Percentiles rank a stretch among this genome's conserved stretches.
phyloP scores from a whole-genome alignment of 2,329 filamentous ascomycete species.

The Paraphaeosphaeria sporulosa region DNA sequence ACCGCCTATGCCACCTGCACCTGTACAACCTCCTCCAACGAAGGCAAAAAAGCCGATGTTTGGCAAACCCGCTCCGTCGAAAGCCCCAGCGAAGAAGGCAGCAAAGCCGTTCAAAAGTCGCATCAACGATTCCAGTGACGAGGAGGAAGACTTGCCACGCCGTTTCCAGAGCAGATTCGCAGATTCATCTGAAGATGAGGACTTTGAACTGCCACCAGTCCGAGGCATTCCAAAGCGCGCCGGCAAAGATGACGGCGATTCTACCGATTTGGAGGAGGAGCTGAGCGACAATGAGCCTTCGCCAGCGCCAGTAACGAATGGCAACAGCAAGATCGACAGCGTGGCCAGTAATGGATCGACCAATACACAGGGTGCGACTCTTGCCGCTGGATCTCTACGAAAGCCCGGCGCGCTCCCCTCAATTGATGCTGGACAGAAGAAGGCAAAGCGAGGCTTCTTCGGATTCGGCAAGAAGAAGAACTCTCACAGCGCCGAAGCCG shows the following conservation, averaged over 20 bases:
- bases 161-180: slow-evolving; percentile 57
- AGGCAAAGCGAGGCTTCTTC: slow-evolving; percentile 53
- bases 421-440: slow-evolving; percentile 42
- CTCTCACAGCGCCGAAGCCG: slow-evolving; percentile 32
- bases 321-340: slow-evolving; percentile 39
- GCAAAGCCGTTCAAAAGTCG: slow-evolving; percentile 52
- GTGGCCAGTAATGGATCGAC: slow-evolving; percentile 23
- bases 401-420: slow-evolving; percentile 34
- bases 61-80: slow-evolving; percentile 32
- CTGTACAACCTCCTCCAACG: slow-evolving; percentile 23
- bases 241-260: slow-evolving; percentile 64
- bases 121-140: slow-evolving; percentile 76
- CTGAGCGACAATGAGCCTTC: slow-evolving; percentile 44
- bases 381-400: slow-evolving; percentile 50
- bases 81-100: slow-evolving; percentile 23
- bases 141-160: slow-evolving; percentile 46
- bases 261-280: slow-evolving; percentile 59
- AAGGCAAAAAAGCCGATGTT: slow-evolving; percentile 28
- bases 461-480: slow-evolving; percentile 70
- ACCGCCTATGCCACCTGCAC: slow-evolving; percentile 19
- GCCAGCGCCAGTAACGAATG: slow-evolving; percentile 56
- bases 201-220: slow-evolving; percentile 55
- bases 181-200: slow-evolving; percentile 60
- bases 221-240: slow-evolving; percentile 66
- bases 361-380: slow-evolving; percentile 35